These are phyloP conservation scores for Calocybe indica DNA, from an alignment of 768 basidiomycete genomes.

Conservation along the genomic window DNA sequence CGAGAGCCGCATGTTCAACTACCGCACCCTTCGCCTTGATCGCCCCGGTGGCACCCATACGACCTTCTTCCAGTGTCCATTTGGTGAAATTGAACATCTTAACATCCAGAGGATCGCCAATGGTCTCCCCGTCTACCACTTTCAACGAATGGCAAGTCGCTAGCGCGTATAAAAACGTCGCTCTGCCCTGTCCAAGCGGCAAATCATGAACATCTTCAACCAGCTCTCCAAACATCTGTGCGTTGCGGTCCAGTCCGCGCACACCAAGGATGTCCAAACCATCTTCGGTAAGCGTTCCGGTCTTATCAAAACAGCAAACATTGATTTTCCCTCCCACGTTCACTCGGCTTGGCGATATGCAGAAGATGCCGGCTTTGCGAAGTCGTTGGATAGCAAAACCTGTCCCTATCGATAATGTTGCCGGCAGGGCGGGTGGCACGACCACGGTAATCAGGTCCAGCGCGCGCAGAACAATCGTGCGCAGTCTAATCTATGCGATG, in stretches of 20 bases:
- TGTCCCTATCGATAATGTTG: slow-evolving; percentile 95
- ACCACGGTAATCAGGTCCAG: slow-evolving; percentile 95
- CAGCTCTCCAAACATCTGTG: slow-evolving; percentile 83
- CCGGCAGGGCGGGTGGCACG: slow-evolving; percentile 95
- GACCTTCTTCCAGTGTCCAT: slow-evolving; percentile 95
- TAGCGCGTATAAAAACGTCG: slow-evolving; percentile 85
- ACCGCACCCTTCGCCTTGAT: slow-evolving; percentile 60
- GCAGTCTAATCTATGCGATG: slow-evolving; percentile 66
- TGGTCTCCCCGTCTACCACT: slow-evolving; percentile 77
- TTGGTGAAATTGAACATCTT: slow-evolving; percentile 98
- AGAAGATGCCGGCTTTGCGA: slow-evolving; percentile 84
- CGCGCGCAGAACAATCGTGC: slow-evolving; percentile 86
- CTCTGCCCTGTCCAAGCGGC: slow-evolving; percentile 64
- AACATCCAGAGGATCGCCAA: slow-evolving; percentile 93
- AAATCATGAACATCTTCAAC: slow-evolving; percentile 83
- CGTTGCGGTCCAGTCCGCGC: slow-evolving; percentile 72
- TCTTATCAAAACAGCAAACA: slow-evolving; percentile 98
- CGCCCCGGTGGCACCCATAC: slow-evolving; percentile 59
- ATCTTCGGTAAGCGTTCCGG: slow-evolving; percentile 96
- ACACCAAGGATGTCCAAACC: slow-evolving; percentile 96
- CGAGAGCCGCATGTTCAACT: slow-evolving; percentile 77
- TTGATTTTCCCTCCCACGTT: slow-evolving; percentile 96
- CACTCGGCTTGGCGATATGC: slow-evolving; percentile 93
- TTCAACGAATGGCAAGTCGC: slow-evolving; percentile 96
- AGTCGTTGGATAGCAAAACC: slow-evolving; percentile 90